Percentiles rank a stretch among this genome's conserved stretches.
Conservation (phyloP, 2,329 filamentous ascomycete genomes). For the Hawksworthiomyces lignivorus region DNA sequence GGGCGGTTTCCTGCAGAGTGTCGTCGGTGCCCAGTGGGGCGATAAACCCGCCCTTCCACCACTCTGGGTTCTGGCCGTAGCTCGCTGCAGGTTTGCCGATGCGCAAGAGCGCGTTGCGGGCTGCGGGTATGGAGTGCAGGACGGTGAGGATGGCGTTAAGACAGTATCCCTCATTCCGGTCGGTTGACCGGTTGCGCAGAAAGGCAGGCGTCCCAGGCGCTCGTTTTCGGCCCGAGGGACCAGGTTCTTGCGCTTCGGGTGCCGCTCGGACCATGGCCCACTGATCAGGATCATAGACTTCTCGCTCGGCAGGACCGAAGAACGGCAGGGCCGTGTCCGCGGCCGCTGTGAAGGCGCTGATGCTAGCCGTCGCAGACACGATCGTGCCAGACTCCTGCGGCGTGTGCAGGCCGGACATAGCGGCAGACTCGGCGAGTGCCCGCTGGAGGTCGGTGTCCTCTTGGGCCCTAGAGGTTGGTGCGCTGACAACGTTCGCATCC, state of each 20-base stretch:
- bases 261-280: slow-evolving; percentile 51
- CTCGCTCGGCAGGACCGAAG: slow-evolving; percentile 53
- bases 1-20: neutral
- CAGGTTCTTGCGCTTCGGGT: slow-evolving; percentile 27
- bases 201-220: slow-evolving; percentile 41
- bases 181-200: slow-evolving; percentile 31
- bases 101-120: slow-evolving; percentile 46
- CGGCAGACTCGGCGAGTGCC: slow-evolving; percentile 48
- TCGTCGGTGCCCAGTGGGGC: slow-evolving; percentile 19
- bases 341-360: slow-evolving; percentile 28
- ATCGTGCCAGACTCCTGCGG: slow-evolving; percentile 45
- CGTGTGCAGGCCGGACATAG: slow-evolving; percentile 39
- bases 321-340: slow-evolving; percentile 33
- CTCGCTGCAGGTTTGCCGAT: slow-evolving; percentile 31
- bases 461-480: slow-evolving; percentile 28
- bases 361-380: too few species aligned
- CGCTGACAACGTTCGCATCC: slow-evolving; percentile 16
- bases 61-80: slow-evolving; percentile 50
- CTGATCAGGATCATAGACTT: slow-evolving; percentile 44
- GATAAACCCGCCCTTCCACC: slow-evolving; percentile 49
- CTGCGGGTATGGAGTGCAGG: slow-evolving; percentile 51
- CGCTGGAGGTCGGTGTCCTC: slow-evolving; percentile 50
- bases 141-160: slow-evolving; percentile 51
- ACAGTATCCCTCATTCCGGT: slow-evolving; percentile 26
- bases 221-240: slow-evolving; percentile 38